These are phyloP conservation scores for Pestalotiopsis sp. DNA, from an alignment of 2,329 filamentous ascomycete species.

Conservation along the genomic window DNA sequence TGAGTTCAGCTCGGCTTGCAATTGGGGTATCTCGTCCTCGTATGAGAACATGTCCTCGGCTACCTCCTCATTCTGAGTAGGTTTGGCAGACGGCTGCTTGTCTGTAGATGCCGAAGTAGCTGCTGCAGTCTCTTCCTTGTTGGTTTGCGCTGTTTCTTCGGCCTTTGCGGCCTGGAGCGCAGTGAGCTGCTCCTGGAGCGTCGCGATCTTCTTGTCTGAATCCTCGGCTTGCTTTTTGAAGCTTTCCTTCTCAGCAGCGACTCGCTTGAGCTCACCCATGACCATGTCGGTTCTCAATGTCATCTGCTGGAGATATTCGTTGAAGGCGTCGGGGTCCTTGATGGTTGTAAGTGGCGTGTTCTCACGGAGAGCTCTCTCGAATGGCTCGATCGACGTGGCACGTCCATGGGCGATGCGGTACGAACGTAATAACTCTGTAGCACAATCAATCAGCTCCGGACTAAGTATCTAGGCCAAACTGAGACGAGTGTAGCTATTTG, in stretches of 20 bases:
- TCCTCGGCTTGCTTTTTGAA: conserved; percentile 78
- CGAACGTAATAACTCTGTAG: conserved; percentile 79
- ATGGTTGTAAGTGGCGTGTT: conserved; percentile 92
- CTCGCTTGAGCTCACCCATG: conserved; percentile 87
- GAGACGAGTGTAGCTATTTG: background rate
- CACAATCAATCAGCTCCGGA: conserved; percentile 12
- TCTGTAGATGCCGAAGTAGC: conserved; percentile 28
- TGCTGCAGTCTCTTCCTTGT: conserved; percentile 25
- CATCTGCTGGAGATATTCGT: conserved; percentile 88
- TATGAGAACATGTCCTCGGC: conserved; percentile 87
- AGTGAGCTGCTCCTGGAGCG: conserved; percentile 66
- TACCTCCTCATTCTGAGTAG: conserved; percentile 41
- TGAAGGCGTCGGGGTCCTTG: conserved; percentile 77
- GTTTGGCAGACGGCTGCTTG: conserved; percentile 48
- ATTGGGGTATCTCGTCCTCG: conserved; percentile 80
- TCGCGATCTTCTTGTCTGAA: conserved; percentile 63
- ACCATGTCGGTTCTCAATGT: conserved; percentile 89
- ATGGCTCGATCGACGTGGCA: conserved; percentile 86
- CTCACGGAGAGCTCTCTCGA: conserved; percentile 88
- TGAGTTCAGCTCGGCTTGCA: conserved; percentile 75
- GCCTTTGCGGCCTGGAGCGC: conserved; percentile 41
- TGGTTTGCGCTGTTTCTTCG: conserved; percentile 20
- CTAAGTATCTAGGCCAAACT: conserved; percentile 5
- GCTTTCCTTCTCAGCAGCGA: conserved; percentile 79
- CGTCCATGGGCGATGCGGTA: conserved; percentile 90